phyloP scores from a whole-genome alignment of 1,284 basidiomycete genomes.

The Microbotryomycetes sp. region DNA sequence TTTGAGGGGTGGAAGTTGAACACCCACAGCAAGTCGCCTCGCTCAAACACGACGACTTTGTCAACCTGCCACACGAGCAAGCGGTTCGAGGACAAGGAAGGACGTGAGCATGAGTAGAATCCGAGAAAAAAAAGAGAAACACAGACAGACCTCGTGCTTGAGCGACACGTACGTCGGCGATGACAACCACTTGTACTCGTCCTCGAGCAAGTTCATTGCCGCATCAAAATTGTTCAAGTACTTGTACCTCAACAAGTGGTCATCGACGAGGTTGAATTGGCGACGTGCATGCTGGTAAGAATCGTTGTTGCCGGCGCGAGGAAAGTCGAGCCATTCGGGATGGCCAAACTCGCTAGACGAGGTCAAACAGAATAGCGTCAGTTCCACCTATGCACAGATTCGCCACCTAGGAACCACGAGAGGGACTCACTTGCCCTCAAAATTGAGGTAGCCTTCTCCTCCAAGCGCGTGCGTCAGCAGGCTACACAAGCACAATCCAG shows the following conservation, averaged over 20 bases:
- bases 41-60: constrained; percentile 89
- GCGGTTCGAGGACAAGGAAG: not conserved
- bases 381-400: too few relatives aligned
- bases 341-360: constrained; percentile 73
- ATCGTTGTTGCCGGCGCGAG: constrained; percentile 85
- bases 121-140: not conserved
- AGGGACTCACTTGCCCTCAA: constrained; percentile 68
- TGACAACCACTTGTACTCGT: constrained; percentile 72
- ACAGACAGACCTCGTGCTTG: constrained; percentile 61
- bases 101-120: not conserved
- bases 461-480: constrained; percentile 85
- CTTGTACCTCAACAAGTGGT: constrained; percentile 73
- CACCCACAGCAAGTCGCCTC: constrained; percentile 83
- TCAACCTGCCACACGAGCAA: constrained; percentile 45
- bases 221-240: constrained; percentile 89
- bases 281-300: constrained; percentile 83
- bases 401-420: too few relatives aligned
- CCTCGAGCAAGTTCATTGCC: constrained; percentile 85
- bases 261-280: constrained; percentile 92
- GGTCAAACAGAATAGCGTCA: not conserved
- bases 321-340: constrained; percentile 99
- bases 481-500: constrained; percentile 44
- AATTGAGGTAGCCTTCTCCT: constrained; percentile 95
- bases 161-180: constrained; percentile 80
- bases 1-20: constrained; percentile 92